A percentile compares a stretch with the other conserved stretches of the same genome.
phyloP scores from a whole-genome alignment of 2,329 filamentous ascomycete species.

The Hymenoscyphus linearis region DNA sequence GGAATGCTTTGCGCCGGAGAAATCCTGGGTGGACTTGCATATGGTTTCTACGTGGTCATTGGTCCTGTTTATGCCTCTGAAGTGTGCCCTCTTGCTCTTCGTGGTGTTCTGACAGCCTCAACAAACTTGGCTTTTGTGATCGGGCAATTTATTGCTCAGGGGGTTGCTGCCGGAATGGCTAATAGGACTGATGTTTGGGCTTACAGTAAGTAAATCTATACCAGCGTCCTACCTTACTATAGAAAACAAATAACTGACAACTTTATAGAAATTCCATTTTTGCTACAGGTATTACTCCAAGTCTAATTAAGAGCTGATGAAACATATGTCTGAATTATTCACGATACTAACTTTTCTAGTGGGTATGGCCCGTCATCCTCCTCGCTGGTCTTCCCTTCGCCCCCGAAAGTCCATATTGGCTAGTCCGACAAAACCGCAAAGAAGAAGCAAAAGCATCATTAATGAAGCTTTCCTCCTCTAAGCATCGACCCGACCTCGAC shows the following conservation, averaged over 20 bases:
- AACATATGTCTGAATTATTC: background rate
- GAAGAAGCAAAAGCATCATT: slow-evolving; percentile 36
- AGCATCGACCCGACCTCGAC: slow-evolving; percentile 33
- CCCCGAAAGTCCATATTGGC: slow-evolving; percentile 45
- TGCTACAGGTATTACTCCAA: background rate
- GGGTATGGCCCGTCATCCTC: slow-evolving; percentile 44
- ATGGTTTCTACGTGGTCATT: slow-evolving; percentile 42
- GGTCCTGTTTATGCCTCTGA: slow-evolving; percentile 36
- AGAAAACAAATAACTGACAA: background rate
- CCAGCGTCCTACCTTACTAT: too few species aligned
- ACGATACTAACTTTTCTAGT: slow-evolving; percentile 23
- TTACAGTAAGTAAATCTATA: slow-evolving; percentile 9
- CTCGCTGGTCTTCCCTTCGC: slow-evolving; percentile 39
- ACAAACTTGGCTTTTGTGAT: slow-evolving; percentile 47
- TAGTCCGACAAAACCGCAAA: slow-evolving; percentile 38
- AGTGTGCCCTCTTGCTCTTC: slow-evolving; percentile 46
- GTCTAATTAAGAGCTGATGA: background rate
- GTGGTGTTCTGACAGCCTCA: slow-evolving; percentile 44
- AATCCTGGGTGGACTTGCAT: slow-evolving; percentile 41
- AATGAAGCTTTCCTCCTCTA: slow-evolving; percentile 39
- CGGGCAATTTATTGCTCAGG: slow-evolving; percentile 43
- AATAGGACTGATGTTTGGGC: slow-evolving; percentile 17
- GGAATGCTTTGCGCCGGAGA: slow-evolving; percentile 41
- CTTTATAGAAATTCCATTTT: background rate
- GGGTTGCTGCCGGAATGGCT: slow-evolving; percentile 35